Evolutionary conservation across 1,139 yeast genomes (phyloP), one percentile per base, ranked within the genome.

Genomic region (Geotrichum candidum): DNA sequence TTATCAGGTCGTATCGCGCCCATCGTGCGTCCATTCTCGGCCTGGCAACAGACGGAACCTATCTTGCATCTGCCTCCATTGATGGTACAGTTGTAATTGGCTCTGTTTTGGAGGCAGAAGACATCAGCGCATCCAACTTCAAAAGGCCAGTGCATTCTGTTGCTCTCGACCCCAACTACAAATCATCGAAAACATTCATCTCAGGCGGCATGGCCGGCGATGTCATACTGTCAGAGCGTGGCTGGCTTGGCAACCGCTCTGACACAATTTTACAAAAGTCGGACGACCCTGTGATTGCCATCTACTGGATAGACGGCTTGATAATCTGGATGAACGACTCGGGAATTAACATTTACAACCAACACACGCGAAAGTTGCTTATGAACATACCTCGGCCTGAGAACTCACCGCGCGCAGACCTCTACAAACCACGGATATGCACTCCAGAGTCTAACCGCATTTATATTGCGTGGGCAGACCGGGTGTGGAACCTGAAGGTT

Each of bases 151-250:
- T 95, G 0, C 96, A 91, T 72, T 85, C 96, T 0, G 95, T 94
- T 2, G 88, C 92, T 0, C 73, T 95, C 5, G 96, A 90, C 67
- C 83, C 84, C 23, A 83, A 86, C 65, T 94, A 88, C 72, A 72
- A 74, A 53, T 80, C 78, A 13, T 80, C 85, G 0, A 82, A 84
- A 62, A 80, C 87, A 11, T 91, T 90, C 67, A 79, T 90, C 0
- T 86, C 92, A 50, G 98, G 98, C 2, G 98, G 98, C 0, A 90
- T 87, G 79, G 87, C 94, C 18, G 98, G 98, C 0, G 85, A 88
- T 62, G 87, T 94, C 0, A 76, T 88, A 0, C 76, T 86, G 61
- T 87, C 96, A 0, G 87, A 87, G 56, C 80, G 85, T 65, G 89
- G 88, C 67, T 94, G 99, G 99, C 75, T 94, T 5, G 96, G 96